These are phyloP conservation scores for Parachlorella kessleri DNA, from an alignment of 139 green algal species.

Conservation along the genomic window DNA sequence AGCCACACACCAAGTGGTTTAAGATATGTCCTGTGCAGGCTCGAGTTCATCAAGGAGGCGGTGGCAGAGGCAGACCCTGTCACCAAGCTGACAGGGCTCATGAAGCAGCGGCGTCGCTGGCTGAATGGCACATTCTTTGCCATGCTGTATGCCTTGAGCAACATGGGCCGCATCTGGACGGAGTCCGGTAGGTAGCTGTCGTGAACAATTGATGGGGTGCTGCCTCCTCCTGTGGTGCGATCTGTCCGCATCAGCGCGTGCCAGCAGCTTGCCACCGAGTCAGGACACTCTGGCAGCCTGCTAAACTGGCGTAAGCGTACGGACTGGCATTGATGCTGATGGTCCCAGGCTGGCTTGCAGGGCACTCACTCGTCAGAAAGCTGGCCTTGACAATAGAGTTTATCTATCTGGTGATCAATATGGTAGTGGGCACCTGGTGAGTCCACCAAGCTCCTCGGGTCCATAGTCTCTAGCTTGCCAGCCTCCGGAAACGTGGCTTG, in stretches of 20 bases:
- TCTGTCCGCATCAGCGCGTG: too few relatives aligned
- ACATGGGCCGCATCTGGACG: slow-evolving; percentile 47
- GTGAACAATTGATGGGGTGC: too few relatives aligned
- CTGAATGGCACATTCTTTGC: slow-evolving; percentile 53
- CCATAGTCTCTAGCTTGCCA: too few relatives aligned
- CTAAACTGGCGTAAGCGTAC: too few relatives aligned
- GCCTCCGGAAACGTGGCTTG: too few relatives aligned
- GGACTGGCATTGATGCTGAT: too few relatives aligned
- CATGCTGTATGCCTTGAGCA: slow-evolving; percentile 47
- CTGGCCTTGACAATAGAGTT: slow-evolving; percentile 17
- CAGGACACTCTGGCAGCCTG: too few relatives aligned
- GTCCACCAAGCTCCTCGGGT: too few relatives aligned
- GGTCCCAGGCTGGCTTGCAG: not conserved
- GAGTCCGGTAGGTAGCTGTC: slow-evolving; percentile 19
- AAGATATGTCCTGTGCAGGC: slow-evolving; percentile 1
- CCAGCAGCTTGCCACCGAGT: too few relatives aligned
- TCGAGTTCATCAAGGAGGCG: slow-evolving; percentile 52
- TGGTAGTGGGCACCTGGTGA: slow-evolving; percentile 31
- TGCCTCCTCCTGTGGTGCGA: too few relatives aligned
- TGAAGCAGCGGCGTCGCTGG: slow-evolving; percentile 52
- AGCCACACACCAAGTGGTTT: too few relatives aligned
- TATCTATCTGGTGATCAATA: slow-evolving; percentile 25
- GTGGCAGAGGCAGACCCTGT: slow-evolving; percentile 46
- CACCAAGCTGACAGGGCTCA: slow-evolving; percentile 41
- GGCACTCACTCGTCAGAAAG: slow-evolving; percentile 29